Conservation (phyloP, 2,329 filamentous ascomycete species). For the Fusarium newnesense region DNA sequence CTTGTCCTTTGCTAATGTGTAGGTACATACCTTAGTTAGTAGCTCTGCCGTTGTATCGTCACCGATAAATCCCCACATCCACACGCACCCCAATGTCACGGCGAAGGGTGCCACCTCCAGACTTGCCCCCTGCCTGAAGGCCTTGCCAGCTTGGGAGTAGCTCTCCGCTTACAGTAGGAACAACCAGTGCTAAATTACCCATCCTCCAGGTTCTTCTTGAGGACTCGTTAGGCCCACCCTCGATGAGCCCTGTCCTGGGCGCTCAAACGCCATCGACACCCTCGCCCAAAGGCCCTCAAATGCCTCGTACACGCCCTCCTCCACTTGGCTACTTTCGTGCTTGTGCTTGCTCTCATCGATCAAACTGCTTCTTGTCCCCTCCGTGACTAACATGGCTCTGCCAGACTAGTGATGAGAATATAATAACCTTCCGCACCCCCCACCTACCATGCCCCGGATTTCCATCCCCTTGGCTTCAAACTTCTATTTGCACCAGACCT, state of each 20-base stretch:
- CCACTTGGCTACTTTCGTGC: slow-evolving; percentile 27
- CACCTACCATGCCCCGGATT: slow-evolving; percentile 47
- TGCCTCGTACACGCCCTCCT: slow-evolving; percentile 36
- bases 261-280: slow-evolving; percentile 35
- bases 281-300: slow-evolving; percentile 26
- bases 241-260: slow-evolving; percentile 4
- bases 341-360: slow-evolving; percentile 27
- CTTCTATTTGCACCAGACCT: slow-evolving; percentile 28
- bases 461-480: slow-evolving; percentile 44
- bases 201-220: slow-evolving; percentile 33
- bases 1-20: not conserved
- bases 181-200: slow-evolving; percentile 23
- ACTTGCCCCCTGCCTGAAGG: slow-evolving; percentile 21
- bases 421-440: slow-evolving; percentile 48
- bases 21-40: not conserved
- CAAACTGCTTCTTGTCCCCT: slow-evolving; percentile 38
- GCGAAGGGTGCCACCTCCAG: slow-evolving; percentile 39
- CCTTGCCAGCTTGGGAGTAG: slow-evolving; percentile 32
- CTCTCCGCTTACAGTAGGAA: slow-evolving; percentile 15
- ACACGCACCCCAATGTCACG: slow-evolving; percentile 31
- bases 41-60: slow-evolving; percentile 21
- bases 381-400: slow-evolving; percentile 29
- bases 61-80: slow-evolving; percentile 25
- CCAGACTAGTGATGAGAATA: slow-evolving; percentile 42
- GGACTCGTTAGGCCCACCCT: slow-evolving; percentile 36